Evolutionary conservation across 805 yeast genomes (phyloP), one percentile per base, ranked within the genome.

Genomic region (Candida khao-thaluensis): DNA sequence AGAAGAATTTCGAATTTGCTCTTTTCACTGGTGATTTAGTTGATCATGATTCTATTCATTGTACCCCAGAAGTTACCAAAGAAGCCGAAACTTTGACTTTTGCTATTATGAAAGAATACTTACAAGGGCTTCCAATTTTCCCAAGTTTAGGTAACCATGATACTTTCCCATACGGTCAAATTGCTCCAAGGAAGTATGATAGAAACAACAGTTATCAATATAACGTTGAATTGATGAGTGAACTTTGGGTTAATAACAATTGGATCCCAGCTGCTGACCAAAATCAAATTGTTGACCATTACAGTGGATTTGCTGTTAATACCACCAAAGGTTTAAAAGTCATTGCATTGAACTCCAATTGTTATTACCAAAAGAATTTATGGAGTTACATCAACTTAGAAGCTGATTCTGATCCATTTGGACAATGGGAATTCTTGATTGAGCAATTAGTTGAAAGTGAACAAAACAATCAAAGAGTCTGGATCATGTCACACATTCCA

Each of bases 1-100:
- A 49, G 17, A 63, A 65, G 36, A 49, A 64, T 7, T 81, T 73
- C 49, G 82, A 79, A 37, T 82, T 82, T 52, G 71, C 82, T 2
- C 58, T 82, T 26, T 82, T 82, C 66, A 82, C 88, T 4, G 89
- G 89, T 41, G 90, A 82, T 52, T 66, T 81, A 54, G 82, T 82
- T 38, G 88, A 82, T 55, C 90, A 82, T 52, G 81, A 76, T 48
- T 77, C 73, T 41, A 52, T 64, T 9, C 66, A 69, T 33, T 69
- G 72, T 51, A 72, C 73, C 34, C 66, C 74, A 31, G 85, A 80
- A 29, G 74, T 77, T 42, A 89, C 85, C 44, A 86, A 70, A 6
- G 85, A 72, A 7, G 81, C 82, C 7, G 95, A 84, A 39, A 79
- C 88, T 39, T 82, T 66, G 53, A 79, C 84, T 45, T 86, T 83